Percentiles rank a stretch among this genome's conserved stretches.
Conservation (phyloP, 352 stramenopile genomes). For the Pythium plurisporium region DNA sequence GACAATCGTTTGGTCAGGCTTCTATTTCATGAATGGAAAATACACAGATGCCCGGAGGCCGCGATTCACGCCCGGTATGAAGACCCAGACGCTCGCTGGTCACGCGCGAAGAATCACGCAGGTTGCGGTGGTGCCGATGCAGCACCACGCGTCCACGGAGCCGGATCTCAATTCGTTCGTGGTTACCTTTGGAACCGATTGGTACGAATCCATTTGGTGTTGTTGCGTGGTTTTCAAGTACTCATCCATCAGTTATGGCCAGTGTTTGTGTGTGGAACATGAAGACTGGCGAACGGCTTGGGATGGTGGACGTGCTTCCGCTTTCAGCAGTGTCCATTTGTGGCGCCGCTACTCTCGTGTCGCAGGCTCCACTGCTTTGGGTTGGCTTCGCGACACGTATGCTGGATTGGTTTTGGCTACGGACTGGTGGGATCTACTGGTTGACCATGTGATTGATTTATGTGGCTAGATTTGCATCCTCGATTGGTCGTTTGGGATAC, state of each 20-base stretch:
- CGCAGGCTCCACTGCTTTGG: background rate
- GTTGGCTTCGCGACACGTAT: constrained; percentile 44
- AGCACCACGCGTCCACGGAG: background rate
- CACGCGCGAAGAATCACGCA: constrained; percentile 28
- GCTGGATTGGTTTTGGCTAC: background rate
- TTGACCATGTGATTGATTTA: background rate
- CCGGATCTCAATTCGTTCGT: constrained; percentile 13
- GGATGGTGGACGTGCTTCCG: constrained; percentile 24
- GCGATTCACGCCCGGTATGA: constrained; percentile 54
- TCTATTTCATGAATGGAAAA: constrained; percentile 51
- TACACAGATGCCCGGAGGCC: constrained; percentile 33
- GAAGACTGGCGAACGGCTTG: constrained; percentile 24
- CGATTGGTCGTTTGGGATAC: background rate
- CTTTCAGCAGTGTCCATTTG: constrained; percentile 26
- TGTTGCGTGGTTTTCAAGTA: background rate
- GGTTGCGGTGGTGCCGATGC: constrained; percentile 8
- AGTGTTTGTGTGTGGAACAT: constrained; percentile 53
- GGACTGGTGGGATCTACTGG: background rate
- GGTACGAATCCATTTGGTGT: constrained; percentile 20
- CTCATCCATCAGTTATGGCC: no score
- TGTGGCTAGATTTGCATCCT: constrained; percentile 22
- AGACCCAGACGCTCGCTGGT: constrained; percentile 32
- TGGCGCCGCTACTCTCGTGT: constrained; percentile 17
- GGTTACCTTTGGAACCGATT: constrained; percentile 45
- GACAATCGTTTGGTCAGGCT: constrained; percentile 24